Evolutionary conservation across 2,329 filamentous ascomycete genomes (phyloP).

Genomic region (Monilinia laxa): DNA sequence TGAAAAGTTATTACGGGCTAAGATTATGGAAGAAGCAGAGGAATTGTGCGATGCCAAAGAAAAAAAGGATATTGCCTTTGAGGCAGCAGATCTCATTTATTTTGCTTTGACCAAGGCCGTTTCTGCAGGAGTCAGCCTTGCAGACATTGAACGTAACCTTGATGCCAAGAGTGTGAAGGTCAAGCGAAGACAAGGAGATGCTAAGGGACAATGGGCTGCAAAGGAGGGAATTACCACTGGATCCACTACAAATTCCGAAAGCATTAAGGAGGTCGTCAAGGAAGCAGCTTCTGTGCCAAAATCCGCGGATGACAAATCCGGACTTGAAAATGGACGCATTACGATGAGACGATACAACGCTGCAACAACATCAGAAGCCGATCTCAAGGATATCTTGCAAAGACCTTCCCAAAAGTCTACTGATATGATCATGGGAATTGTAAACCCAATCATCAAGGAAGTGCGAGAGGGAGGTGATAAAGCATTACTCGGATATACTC

Average conservation of each 20-base stretch:
- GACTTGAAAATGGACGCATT: slow-evolving; percentile 59
- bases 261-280: slow-evolving; percentile 45
- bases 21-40: slow-evolving; percentile 98
- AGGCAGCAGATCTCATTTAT: slow-evolving; percentile 93
- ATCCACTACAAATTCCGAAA: slow-evolving; percentile 33
- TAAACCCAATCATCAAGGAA: slow-evolving; percentile 86
- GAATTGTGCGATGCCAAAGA: slow-evolving; percentile 86
- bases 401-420: slow-evolving; percentile 91
- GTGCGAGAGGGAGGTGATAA: slow-evolving; percentile 82
- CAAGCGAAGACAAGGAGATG: slow-evolving; percentile 87
- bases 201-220: slow-evolving; percentile 88
- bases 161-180: slow-evolving; percentile 96
- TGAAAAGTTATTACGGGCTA: slow-evolving; percentile 82
- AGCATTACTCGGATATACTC: slow-evolving; percentile 86
- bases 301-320: slow-evolving; percentile 51
- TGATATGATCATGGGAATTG: slow-evolving; percentile 89
- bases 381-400: slow-evolving; percentile 73
- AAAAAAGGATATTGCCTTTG: slow-evolving; percentile 83
- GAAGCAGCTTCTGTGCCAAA: slow-evolving; percentile 52
- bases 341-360: slow-evolving; percentile 79
- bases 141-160: slow-evolving; percentile 88
- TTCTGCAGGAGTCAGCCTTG: slow-evolving; percentile 76
- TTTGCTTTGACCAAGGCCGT: slow-evolving; percentile 92
- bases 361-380: slow-evolving; percentile 58
- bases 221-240: slow-evolving; percentile 65